Conservation (phyloP, 148 eudicot species). For the Chenopodium formosanum region DNA sequence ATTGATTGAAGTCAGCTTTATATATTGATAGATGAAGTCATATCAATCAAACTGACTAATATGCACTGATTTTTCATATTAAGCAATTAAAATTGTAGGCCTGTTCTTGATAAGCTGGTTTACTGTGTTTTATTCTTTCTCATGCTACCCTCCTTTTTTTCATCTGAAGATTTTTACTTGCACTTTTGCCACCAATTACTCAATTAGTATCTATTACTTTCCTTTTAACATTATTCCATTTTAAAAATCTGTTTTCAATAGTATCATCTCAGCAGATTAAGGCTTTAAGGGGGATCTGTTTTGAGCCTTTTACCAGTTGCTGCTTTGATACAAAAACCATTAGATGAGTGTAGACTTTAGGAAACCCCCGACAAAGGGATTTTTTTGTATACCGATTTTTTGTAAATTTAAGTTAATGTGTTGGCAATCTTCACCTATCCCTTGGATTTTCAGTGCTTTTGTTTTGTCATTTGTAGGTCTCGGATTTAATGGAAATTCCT, state of each 20-base stretch:
- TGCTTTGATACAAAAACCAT: too few relatives aligned
- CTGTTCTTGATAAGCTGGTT: neutral
- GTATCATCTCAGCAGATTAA: neutral
- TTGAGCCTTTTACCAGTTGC: neutral
- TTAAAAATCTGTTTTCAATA: neutral
- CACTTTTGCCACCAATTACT: too few relatives aligned
- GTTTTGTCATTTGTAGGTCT: constrained; percentile 42
- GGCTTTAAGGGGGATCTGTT: neutral
- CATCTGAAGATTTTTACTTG: neutral
- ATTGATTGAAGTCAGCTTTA: neutral
- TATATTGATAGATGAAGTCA: neutral
- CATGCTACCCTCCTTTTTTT: neutral
- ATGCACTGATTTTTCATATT: neutral
- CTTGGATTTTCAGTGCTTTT: neutral
- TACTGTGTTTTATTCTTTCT: neutral
- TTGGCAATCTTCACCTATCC: neutral
- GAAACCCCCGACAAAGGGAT: too few relatives aligned
- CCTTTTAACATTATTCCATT: neutral
- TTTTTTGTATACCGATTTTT: neutral
- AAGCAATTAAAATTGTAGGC: neutral
- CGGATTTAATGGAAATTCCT: constrained; percentile 50
- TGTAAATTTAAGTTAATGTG: neutral
- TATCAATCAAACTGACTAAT: neutral
- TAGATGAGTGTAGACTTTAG: too few relatives aligned
- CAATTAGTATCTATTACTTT: too few relatives aligned